These are phyloP conservation scores for Mucor irregularis DNA, from an alignment of 371 early-diverging fungal genomes.

Conservation along the genomic window DNA sequence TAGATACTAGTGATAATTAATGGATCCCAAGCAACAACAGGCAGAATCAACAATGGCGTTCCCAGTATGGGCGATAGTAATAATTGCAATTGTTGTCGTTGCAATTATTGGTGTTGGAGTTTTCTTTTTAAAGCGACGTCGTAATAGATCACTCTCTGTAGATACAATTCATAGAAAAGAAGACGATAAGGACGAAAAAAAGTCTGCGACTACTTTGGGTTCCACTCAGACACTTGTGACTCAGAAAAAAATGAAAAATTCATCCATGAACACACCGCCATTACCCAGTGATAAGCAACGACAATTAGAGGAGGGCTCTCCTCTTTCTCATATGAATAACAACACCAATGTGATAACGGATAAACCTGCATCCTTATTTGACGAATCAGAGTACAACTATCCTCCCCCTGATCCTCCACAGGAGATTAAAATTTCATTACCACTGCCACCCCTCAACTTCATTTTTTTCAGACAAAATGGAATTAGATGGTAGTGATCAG, in stretches of 20 bases:
- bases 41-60: slow-evolving; percentile 1
- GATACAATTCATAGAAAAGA: slow-evolving; percentile 3
- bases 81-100: slow-evolving; percentile 16
- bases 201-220: slow-evolving; percentile 10
- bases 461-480: slow-evolving; percentile 44
- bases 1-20: too few species aligned
- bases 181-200: slow-evolving; percentile 4
- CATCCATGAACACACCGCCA: neutral
- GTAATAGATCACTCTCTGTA: slow-evolving; percentile 1
- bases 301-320: neutral
- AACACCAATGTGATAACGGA: slow-evolving; percentile 12
- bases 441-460: slow-evolving; percentile 35
- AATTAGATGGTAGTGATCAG: slow-evolving; percentile 28
- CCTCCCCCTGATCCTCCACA: slow-evolving; percentile 33
- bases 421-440: slow-evolving; percentile 29
- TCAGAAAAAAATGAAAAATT: neutral
- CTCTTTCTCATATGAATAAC: neutral
- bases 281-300: neutral
- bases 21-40: too few species aligned
- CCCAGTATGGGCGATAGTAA: slow-evolving; percentile 29
- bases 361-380: slow-evolving; percentile 4
- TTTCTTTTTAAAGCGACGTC: slow-evolving; percentile 5
- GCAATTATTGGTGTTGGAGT: neutral
- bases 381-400: slow-evolving; percentile 13
- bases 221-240: slow-evolving; percentile 16